Conservation (phyloP, 441 rosid genomes). For the Eutrema salsugineum region DNA sequence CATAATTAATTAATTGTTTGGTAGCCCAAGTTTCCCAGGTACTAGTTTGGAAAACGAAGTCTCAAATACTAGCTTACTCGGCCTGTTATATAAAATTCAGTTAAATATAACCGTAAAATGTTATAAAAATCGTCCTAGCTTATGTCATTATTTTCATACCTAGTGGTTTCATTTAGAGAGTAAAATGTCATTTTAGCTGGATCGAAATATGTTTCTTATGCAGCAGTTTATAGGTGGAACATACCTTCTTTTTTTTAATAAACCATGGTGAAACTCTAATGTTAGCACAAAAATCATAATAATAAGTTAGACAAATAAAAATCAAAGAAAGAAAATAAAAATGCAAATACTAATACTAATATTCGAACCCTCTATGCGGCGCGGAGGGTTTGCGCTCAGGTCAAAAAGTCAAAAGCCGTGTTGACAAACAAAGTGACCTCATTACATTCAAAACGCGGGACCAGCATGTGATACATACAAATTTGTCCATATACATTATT, state of each 20-base stretch:
- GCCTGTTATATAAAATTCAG: neutral
- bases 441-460: neutral
- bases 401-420: constrained; percentile 17
- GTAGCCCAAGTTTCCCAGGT: neutral
- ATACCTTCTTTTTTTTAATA: neutral
- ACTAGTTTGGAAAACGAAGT: neutral
- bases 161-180: neutral
- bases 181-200: neutral
- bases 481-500: constrained; percentile 18
- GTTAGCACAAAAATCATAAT: neutral
- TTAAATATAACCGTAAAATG: neutral
- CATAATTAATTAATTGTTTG: neutral
- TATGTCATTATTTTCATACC: neutral
- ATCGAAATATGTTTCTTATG: neutral
- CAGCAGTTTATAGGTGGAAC: neutral
- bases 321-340: neutral
- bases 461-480: constrained; percentile 1
- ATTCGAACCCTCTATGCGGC: constrained; percentile 6
- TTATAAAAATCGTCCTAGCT: neutral
- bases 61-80: neutral
- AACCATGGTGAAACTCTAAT: neutral
- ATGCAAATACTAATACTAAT: neutral
- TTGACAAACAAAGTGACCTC: constrained; percentile 17
- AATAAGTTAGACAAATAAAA: neutral
- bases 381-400: constrained; percentile 6